Evolutionary conservation across 2,329 filamentous ascomycete species (phyloP).

Genomic region (Cladosporium sp.): DNA sequence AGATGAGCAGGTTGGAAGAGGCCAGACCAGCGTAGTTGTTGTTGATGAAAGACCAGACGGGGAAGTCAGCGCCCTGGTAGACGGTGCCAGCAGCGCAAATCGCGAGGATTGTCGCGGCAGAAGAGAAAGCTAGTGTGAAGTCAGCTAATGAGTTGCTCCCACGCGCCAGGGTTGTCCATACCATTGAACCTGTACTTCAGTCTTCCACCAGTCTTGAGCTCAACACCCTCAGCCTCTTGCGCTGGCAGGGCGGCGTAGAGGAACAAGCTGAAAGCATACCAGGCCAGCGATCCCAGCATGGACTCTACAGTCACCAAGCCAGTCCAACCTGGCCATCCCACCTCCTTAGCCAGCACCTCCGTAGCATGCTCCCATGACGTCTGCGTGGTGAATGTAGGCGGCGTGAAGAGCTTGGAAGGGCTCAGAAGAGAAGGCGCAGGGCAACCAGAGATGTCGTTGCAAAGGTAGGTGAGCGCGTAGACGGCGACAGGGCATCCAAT

Average conservation of each 20-base stretch:
- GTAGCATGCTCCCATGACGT: conserved; percentile 45
- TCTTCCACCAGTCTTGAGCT: conserved; percentile 64
- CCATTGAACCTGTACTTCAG: conserved; percentile 73
- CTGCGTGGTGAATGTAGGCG: conserved; percentile 25
- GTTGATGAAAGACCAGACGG: conserved; percentile 87
- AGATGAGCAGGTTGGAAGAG: conserved; percentile 74
- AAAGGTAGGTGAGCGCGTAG: conserved; percentile 76
- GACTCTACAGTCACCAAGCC: conserved; percentile 67
- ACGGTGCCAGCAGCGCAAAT: conserved; percentile 69
- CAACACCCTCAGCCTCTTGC: conserved; percentile 63
- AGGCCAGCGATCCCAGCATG: conserved; percentile 65
- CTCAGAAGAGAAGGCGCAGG: conserved; percentile 75
- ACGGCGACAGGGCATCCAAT: conserved; percentile 74
- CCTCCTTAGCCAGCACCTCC: conserved; percentile 69
- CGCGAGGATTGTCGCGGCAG: conserved; percentile 68
- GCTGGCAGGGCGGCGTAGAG: conserved; percentile 75
- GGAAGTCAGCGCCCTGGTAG: conserved; percentile 72
- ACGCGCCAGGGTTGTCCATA: conserved; percentile 24
- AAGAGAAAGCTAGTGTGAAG: conserved; percentile 60
- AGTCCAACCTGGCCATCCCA: conserved; percentile 74
- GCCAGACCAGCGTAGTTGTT: conserved; percentile 85
- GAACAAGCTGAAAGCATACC: conserved; percentile 71
- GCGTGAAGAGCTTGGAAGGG: conserved; percentile 57
- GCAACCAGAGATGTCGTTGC: conserved; percentile 90
- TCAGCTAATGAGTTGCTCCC: conserved; percentile 11